Evolutionary conservation across 257 asterid genomes (phyloP), one percentile per base, ranked within the genome.

Genomic region (Sherardia arvensis): DNA sequence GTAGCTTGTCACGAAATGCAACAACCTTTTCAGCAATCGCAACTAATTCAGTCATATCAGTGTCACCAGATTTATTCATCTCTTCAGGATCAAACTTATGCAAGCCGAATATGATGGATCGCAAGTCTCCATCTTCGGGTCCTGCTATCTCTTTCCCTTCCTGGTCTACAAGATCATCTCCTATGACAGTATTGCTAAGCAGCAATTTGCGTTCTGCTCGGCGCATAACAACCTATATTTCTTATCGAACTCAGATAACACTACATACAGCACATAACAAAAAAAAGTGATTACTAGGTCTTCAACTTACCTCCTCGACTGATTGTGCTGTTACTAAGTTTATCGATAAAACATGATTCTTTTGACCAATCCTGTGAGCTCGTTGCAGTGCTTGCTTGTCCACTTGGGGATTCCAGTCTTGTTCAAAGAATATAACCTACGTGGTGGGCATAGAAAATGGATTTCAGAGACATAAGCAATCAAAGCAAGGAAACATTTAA

Each of bases 321-420:
- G 98, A 78, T 67, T 72, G 81, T 32, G 83, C 84, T 18, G 95
- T 82, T 64, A 89, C 95, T 76, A 92, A 79, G 73, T 89, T 89
- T 66, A 92, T 79, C 48, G 88, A 83, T 64, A 92, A 78, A 22
- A 92, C 98, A 47, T 87, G 95, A 73, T 82, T 85, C 65, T 47
- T 75, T 79, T 92, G 98, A 75, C 97, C 98, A 77, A 92, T 92
- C 73, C 98, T 86, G 73, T 92, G 97, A 12, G 95, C 93, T 63
- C 97, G 95, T 84, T 92, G 98, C 78, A 89, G 76, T 70, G 97
- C 98, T 79, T 88, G 98, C 81, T 87, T 92, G 83, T 92, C 98
- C 61, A 92, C 95, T 80, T 92, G 98, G 45, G 98, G 97, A 72
- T 92, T 92, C 98, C 98, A 92, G 71, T 92, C 98, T 78, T 92